These are phyloP conservation scores for Ascochyta koolunga DNA, from an alignment of 2,329 filamentous ascomycete genomes.

Conservation along the genomic window DNA sequence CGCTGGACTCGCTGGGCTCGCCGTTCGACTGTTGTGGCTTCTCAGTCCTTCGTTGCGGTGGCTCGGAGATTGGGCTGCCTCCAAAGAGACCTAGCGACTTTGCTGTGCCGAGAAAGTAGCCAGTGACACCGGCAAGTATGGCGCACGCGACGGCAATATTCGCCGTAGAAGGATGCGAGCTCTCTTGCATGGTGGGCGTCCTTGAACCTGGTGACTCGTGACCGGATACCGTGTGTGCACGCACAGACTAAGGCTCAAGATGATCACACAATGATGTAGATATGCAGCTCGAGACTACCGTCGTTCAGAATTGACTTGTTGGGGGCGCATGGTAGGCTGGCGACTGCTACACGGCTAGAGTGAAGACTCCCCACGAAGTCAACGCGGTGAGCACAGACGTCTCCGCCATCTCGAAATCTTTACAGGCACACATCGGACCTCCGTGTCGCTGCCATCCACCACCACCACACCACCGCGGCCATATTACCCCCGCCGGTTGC, in stretches of 20 bases:
- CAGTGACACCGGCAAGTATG: constrained; percentile 74
- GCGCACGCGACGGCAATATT: constrained; percentile 74
- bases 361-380: not conserved
- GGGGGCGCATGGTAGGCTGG: not conserved
- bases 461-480: constrained; percentile 16
- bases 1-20: constrained; percentile 29
- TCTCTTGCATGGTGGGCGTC: constrained; percentile 39
- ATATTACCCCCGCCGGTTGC: constrained; percentile 21
- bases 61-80: constrained; percentile 52
- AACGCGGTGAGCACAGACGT: constrained; percentile 3
- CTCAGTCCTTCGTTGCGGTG: constrained; percentile 18
- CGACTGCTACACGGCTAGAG: not conserved
- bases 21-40: constrained; percentile 35
- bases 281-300: no score
- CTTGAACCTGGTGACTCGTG: not conserved
- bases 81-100: constrained; percentile 75
- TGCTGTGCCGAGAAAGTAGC: constrained; percentile 73
- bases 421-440: constrained; percentile 27
- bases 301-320: not conserved
- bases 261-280: not conserved
- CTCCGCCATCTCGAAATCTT: constrained; percentile 27
- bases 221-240: not conserved
- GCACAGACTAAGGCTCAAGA: not conserved
- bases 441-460: constrained; percentile 20
- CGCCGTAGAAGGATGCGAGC: constrained; percentile 57